Conservation (phyloP, 768 basidiomycete genomes). For the Cystofilobasidium capitatum region DNA sequence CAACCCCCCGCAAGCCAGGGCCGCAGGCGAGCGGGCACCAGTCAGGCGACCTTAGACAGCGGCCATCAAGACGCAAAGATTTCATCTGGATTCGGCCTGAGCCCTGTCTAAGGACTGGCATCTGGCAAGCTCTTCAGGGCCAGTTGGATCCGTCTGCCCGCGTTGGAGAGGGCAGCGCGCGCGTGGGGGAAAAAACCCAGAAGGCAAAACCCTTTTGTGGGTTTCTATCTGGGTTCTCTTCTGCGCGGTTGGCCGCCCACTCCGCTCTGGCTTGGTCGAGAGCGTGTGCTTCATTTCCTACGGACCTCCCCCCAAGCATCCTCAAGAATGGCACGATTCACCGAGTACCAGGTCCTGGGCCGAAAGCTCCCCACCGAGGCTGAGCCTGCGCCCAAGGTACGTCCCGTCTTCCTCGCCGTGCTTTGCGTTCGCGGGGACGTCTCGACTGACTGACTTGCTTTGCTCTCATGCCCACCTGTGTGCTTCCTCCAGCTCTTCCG, state of each 20-base stretch:
- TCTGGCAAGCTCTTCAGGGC: no score
- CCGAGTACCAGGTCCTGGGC: slow-evolving; percentile 93
- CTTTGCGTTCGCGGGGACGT: background rate
- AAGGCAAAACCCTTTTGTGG: no score
- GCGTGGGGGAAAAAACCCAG: no score
- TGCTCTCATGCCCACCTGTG: background rate
- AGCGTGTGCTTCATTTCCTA: background rate
- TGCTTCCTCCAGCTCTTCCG: slow-evolving; percentile 24
- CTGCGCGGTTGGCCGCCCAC: background rate
- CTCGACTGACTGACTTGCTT: background rate
- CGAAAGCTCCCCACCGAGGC: slow-evolving; percentile 90
- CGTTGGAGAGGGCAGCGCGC: no score
- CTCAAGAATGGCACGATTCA: slow-evolving; percentile 44
- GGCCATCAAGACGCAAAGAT: no score
- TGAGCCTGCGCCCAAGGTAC: slow-evolving; percentile 87
- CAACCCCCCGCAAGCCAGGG: slow-evolving; percentile 27
- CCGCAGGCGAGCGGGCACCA: background rate
- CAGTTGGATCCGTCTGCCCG: no score
- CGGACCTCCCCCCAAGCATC: background rate
- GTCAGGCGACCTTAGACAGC: no score
- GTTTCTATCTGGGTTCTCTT: no score
- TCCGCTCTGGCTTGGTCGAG: background rate
- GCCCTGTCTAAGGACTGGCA: no score
- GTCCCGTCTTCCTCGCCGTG: background rate
- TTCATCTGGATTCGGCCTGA: no score